phyloP scores from a whole-genome alignment of 768 basidiomycete species.

The Mycena haematopus region DNA sequence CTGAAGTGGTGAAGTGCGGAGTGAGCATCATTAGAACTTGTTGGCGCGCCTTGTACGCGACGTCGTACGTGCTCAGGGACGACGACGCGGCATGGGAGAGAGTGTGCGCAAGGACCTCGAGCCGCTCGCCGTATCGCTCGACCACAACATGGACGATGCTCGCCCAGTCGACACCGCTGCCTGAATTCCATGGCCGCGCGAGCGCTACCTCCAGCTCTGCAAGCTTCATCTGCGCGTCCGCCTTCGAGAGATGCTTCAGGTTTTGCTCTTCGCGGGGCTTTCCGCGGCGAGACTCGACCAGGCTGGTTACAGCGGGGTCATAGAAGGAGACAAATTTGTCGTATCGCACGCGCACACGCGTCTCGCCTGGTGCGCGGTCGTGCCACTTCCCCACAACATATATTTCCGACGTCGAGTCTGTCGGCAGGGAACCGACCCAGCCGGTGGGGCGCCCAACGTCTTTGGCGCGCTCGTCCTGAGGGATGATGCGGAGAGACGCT shows the following conservation, averaged over 20 bases:
- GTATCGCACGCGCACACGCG: slow-evolving; percentile 13
- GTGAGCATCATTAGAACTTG: slow-evolving; percentile 19
- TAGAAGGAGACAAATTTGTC: slow-evolving; percentile 19
- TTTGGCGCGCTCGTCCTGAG: slow-evolving; percentile 4
- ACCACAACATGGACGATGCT: slow-evolving; percentile 19
- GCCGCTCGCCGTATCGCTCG: slow-evolving; percentile 20
- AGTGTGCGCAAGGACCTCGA: slow-evolving; percentile 16
- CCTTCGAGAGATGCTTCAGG: slow-evolving; percentile 3
- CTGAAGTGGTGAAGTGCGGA: slow-evolving; percentile 12
- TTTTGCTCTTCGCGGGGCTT: slow-evolving; percentile 9
- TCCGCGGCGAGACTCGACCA: slow-evolving; percentile 8
- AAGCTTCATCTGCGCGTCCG: slow-evolving; percentile 11
- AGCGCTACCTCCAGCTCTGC: slow-evolving; percentile 15
- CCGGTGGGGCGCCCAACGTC: slow-evolving; percentile 3
- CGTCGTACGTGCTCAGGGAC: not conserved
- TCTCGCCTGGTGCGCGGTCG: slow-evolving; percentile 19
- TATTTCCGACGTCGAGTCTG: not conserved
- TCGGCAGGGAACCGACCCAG: slow-evolving; percentile 19
- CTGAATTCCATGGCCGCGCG: slow-evolving; percentile 10
- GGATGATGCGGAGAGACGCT: slow-evolving; percentile 3
- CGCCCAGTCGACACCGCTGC: slow-evolving; percentile 21
- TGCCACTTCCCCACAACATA: slow-evolving; percentile 18
- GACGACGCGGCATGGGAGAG: not conserved
- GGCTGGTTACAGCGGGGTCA: slow-evolving; percentile 9
- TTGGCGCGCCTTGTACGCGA: slow-evolving; percentile 17